A percentile compares a stretch with the other conserved stretches of the same genome.
Conservation (phyloP, 2,329 filamentous ascomycete species). For the Beauveria rudraprayagi region DNA sequence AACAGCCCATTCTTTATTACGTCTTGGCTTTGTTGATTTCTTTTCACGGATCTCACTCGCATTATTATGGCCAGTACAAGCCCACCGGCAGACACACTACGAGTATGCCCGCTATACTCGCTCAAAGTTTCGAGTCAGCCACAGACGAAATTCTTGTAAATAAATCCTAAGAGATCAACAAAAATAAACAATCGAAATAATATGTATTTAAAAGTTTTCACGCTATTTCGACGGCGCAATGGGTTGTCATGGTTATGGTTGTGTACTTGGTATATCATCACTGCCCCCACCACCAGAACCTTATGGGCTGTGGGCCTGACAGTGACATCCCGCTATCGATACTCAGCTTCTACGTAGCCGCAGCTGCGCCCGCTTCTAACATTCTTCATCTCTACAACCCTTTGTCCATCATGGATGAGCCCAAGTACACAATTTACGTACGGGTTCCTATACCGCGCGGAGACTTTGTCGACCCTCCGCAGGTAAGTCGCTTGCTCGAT, state of each 20-base stretch:
- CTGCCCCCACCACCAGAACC: background rate
- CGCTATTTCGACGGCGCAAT: background rate
- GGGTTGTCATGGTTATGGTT: background rate
- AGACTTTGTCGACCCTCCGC: slow-evolving; percentile 83
- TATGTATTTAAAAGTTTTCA: background rate
- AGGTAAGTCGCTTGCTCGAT: slow-evolving; percentile 43
- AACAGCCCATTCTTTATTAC: too few species aligned
- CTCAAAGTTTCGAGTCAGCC: too few species aligned
- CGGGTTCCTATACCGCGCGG: slow-evolving; percentile 82
- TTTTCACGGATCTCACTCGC: too few species aligned
- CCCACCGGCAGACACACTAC: too few species aligned
- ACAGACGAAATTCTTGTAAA: too few species aligned
- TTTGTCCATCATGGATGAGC: slow-evolving; percentile 36
- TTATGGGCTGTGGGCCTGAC: background rate
- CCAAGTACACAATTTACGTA: slow-evolving; percentile 69
- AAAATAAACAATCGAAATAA: too few species aligned
- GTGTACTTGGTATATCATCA: background rate
- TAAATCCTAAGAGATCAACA: too few species aligned
- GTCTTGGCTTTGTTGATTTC: too few species aligned
- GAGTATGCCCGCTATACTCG: too few species aligned
- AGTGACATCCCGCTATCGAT: slow-evolving; percentile 8
- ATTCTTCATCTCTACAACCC: slow-evolving; percentile 1
- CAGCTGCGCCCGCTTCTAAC: background rate
- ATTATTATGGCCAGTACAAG: too few species aligned
- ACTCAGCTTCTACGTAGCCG: background rate